Base-by-base conservation (phyloP, 2,329 filamentous ascomycete genomes). In the Sporothrix humicola region DNA sequence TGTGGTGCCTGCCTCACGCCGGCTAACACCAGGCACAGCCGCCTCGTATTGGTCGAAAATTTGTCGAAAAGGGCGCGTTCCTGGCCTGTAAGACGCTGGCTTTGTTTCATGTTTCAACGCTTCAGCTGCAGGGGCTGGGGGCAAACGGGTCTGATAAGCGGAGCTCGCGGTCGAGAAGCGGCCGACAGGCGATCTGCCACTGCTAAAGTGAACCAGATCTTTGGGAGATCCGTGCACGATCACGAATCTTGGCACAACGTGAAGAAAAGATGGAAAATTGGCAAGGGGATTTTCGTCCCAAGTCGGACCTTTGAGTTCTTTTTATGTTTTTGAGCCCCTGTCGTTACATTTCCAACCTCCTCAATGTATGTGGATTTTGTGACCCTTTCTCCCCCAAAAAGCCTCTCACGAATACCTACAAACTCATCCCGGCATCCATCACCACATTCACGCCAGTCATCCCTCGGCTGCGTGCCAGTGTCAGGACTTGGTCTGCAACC, bases 401-500 rank as follows among this genome's bases (percentile, higher is more conserved):
- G 23, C 31, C 7, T 7, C 31, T 37, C 31, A 7, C 7, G 31
- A 37, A 37, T 37, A 37, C 42, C 61, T 44, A 73, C 10, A 74
- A 20, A 48, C 26, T 31, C 4, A 73, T 52, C 0, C 75, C 75
- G 2, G 74, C 75, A 44, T 76, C 75, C 46, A 76, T 69, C 3
- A 75, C 31, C 7, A 75, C 72, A 56, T 75, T 75, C 8, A 74
- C 73, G 7, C 74, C 73, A 13, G 75, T 76, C 15, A 76, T 75
- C 15, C 74, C 54, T 48, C 37, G 72, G 52, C 72, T 76, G 20
- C 69, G 65, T 1, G 72, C 68, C 68, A 76, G 61, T 0, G 70
- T 54, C 8, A 76, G 37, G 1, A 76, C 75, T 20, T 75, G 74
- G 23, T 76, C 71, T 5, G 74, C 71, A 6, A 75, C 74, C 15